Base-by-base conservation (phyloP, 148 eudicot genomes). In the Salicornia ramosissima region DNA sequence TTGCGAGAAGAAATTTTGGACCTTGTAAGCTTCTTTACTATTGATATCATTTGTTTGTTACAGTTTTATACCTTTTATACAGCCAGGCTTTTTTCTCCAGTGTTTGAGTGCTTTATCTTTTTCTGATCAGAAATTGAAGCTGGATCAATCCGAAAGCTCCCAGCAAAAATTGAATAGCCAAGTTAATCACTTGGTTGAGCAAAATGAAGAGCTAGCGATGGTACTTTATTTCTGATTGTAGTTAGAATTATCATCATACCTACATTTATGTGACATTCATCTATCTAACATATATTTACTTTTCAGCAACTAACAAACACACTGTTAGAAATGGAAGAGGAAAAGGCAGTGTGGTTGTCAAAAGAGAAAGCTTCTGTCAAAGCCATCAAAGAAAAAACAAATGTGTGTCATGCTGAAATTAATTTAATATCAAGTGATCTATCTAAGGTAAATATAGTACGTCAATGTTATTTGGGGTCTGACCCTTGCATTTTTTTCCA, bases 291-390 rank as follows among this genome's bases (percentile, higher is more conserved):
- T 56, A 12, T 65, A 49, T 36, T 68, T 50, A 55, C 58, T 65
- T 72, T 82, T 77, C 86, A 94, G 99, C 93, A 91, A 90, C 87
- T 94, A 56, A 81, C 96, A 33, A 86, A 94, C 71, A 92, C 97
- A 62, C 89, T 94, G 72, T 70, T 91, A 75, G 86, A 84, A 54
- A 74, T 87, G 84, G 99, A 90, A 83, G 97, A 94, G 72, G 99
- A 90, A 75, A 88, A 86, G 78, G 99, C 90, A 28, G 82, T 94
- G 79, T 87, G 97, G 91, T 77, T 78, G 36, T 83, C 97, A 14
- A 91, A 82, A 84, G 99, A 94, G 82, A 94, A 82, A 83, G 90
- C 89, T 75, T 84, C 96, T 16, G 47, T 84, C 81, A 83, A 84
- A 84, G 83, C 87, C 77, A 87, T 88, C 52, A 86, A 83, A 75